phyloP scores from a whole-genome alignment of 345 rosid species.

The Hibiscus mutabilis region DNA sequence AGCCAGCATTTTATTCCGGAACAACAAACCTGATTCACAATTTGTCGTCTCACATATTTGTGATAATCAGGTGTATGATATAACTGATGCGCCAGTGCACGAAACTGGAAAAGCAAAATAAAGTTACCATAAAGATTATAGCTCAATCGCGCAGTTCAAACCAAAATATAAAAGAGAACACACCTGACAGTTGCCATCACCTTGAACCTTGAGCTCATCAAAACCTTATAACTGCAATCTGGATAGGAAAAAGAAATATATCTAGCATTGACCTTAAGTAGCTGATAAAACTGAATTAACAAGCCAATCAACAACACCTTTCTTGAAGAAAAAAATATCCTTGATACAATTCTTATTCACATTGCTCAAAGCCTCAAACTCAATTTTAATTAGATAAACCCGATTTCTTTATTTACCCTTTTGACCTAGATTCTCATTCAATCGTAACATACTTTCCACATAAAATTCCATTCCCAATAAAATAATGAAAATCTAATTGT shows the following conservation, averaged over 20 bases:
- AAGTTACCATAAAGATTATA: not conserved
- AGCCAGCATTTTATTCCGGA: conserved; percentile 3
- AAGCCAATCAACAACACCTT: not conserved
- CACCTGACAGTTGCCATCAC: conserved; percentile 87
- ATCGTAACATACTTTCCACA: not conserved
- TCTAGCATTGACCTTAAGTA: not conserved
- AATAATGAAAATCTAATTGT: not conserved
- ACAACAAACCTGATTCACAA: conserved; percentile 60
- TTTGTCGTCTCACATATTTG: conserved; percentile 41
- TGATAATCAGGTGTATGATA: conserved; percentile 53
- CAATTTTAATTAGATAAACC: not conserved
- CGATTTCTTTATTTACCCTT: not conserved
- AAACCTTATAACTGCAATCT: conserved; percentile 54
- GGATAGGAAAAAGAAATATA: conserved; percentile 1
- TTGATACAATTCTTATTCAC: not conserved
- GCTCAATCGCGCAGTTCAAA: conserved; percentile 3
- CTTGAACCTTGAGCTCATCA: conserved; percentile 59
- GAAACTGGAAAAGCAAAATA: conserved; percentile 44
- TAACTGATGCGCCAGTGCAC: conserved; percentile 70
- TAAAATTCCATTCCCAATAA: not conserved
- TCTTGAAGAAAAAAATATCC: not conserved
- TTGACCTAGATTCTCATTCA: not conserved
- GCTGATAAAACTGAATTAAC: not conserved
- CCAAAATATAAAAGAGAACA: conserved; percentile 16
- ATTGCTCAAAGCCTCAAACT: too few species aligned